A percentile compares a stretch with the other conserved stretches of the same genome.
Evolutionary conservation across 2,329 filamentous ascomycete genomes (phyloP).

Genomic region (Curvularia lunata): DNA sequence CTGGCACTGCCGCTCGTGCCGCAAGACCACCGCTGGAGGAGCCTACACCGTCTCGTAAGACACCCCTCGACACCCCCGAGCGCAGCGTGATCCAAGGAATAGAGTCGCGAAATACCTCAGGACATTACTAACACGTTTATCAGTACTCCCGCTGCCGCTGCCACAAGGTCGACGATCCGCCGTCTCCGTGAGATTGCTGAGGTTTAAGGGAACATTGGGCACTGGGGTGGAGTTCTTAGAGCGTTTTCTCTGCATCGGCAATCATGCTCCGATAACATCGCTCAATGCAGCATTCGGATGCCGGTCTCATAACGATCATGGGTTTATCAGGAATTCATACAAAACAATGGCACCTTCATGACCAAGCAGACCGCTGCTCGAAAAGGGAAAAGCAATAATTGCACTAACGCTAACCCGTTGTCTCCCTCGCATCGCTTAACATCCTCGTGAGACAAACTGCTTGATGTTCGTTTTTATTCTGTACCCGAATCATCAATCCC

Average conservation of each 20-base stretch:
- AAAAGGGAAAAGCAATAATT: neutral
- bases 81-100: neutral
- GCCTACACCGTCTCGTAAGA: constrained; percentile 96
- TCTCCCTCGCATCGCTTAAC: neutral
- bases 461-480: neutral
- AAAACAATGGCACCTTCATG: constrained; percentile 48
- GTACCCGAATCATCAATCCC: neutral
- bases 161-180: constrained; percentile 94
- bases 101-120: constrained; percentile 2
- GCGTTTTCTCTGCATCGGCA: constrained; percentile 45
- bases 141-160: constrained; percentile 89
- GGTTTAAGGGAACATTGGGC: constrained; percentile 66
- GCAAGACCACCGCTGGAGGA: constrained; percentile 91
- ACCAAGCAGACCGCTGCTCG: constrained; percentile 22
- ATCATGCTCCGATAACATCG: constrained; percentile 39
- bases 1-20: constrained; percentile 96
- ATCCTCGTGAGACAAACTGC: neutral
- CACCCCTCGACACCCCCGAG: constrained; percentile 13
- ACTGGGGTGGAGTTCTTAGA: constrained; percentile 46
- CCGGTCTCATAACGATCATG: constrained; percentile 46
- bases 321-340: constrained; percentile 44
- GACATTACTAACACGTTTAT: constrained; percentile 35
- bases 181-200: constrained; percentile 97
- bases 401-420: neutral
- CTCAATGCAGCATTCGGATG: constrained; percentile 41